Evolutionary conservation across 2,329 filamentous ascomycete genomes (phyloP).

Genomic region (Arthrobotrys entomopaga): DNA sequence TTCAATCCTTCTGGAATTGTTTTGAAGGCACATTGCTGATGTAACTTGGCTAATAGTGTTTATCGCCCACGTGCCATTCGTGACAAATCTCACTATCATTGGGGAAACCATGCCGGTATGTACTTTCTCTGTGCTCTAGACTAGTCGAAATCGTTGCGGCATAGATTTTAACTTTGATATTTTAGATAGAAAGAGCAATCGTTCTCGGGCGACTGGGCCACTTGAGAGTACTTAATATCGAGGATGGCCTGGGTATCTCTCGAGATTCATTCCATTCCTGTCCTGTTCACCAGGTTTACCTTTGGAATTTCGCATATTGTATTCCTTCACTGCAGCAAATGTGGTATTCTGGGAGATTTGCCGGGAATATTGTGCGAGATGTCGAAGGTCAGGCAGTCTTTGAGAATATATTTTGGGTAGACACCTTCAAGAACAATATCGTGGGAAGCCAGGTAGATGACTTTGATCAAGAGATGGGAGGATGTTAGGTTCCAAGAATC

Average conservation of each 20-base stretch:
- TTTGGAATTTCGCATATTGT: slow-evolving; percentile 27
- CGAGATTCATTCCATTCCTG: slow-evolving; percentile 9
- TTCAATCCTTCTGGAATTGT: no score
- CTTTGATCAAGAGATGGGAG: slow-evolving; percentile 27
- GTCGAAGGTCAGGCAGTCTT: background rate
- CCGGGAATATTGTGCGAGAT: slow-evolving; percentile 29
- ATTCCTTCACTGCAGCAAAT: slow-evolving; percentile 27
- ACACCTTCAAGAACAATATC: slow-evolving; percentile 22
- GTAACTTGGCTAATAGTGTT: slow-evolving; percentile 14
- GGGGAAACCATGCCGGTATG: slow-evolving; percentile 30
- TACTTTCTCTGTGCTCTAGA: background rate
- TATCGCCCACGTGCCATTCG: slow-evolving; percentile 29
- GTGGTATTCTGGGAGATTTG: slow-evolving; percentile 34
- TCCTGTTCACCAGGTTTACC: slow-evolving; percentile 2
- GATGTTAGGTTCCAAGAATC: background rate
- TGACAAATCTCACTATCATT: slow-evolving; percentile 31
- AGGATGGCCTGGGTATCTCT: background rate
- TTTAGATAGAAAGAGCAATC: slow-evolving; percentile 16
- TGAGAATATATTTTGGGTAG: slow-evolving; percentile 20
- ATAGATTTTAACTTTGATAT: background rate
- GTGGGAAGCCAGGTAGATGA: background rate
- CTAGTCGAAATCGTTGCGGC: no score
- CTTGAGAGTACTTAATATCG: slow-evolving; percentile 30
- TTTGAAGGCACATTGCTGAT: background rate
- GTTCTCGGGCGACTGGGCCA: slow-evolving; percentile 12